Conservation (phyloP, 345 rosid genomes). For the Ricinus communis region DNA sequence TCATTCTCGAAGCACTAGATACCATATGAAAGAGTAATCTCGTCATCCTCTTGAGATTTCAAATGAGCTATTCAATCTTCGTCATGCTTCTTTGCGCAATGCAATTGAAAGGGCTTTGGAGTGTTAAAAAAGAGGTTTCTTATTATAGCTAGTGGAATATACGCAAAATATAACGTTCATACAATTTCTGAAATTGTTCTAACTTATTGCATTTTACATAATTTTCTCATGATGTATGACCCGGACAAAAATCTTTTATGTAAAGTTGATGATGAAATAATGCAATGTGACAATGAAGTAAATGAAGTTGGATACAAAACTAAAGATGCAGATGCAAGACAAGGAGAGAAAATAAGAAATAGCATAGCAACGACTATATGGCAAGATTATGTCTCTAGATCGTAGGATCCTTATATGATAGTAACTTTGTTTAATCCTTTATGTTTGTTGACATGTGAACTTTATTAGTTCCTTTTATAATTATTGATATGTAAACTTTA, state of each 20-base stretch:
- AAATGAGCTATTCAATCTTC: conserved; percentile 8
- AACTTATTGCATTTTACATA: background rate
- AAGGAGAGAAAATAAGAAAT: background rate
- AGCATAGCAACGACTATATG: background rate
- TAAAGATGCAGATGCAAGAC: background rate
- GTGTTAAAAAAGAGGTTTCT: conserved; percentile 6
- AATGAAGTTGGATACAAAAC: background rate
- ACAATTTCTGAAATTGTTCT: background rate
- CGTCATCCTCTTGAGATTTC: background rate
- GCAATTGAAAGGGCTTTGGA: conserved; percentile 12
- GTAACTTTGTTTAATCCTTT: background rate
- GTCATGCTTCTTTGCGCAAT: conserved; percentile 8
- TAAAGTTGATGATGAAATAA: background rate
- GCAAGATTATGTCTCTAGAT: background rate
- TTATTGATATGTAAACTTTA: background rate
- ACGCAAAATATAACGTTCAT: background rate
- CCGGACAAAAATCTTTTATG: background rate
- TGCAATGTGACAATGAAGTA: background rate
- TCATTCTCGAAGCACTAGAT: background rate
- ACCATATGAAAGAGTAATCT: conserved; percentile 17
- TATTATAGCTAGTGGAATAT: background rate
- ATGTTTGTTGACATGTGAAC: background rate
- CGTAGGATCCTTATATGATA: background rate
- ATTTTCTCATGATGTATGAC: background rate
- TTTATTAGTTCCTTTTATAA: background rate